phyloP scores from a whole-genome alignment of 2,329 filamentous ascomycete genomes.

The Malbranchea cinnamomea region DNA sequence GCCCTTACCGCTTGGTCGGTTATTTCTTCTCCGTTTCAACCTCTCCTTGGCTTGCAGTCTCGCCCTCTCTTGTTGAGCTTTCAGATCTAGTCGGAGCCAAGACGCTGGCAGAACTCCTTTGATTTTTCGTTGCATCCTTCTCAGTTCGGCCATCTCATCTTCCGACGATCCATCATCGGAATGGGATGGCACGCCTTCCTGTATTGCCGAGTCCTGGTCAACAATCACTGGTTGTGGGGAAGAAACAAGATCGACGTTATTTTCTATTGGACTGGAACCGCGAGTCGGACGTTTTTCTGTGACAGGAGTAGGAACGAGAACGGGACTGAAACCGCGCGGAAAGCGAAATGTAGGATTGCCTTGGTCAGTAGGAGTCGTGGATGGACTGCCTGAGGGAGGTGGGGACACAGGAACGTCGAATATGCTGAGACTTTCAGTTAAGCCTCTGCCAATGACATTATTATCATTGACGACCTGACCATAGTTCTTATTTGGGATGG shows the following conservation, averaged over 20 bases:
- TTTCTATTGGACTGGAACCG: conserved; percentile 9
- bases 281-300: conserved; percentile 12
- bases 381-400: conserved; percentile 22
- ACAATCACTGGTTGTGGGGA: conserved; percentile 12
- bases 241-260: conserved; percentile 8
- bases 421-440: conserved; percentile 7
- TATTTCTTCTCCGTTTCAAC: conserved; percentile 5
- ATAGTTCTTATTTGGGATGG: conserved; percentile 3
- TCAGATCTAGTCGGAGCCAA: conserved; percentile 29
- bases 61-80: conserved; percentile 16
- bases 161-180: not conserved
- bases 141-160: conserved; percentile 13
- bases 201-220: too few relatives aligned
- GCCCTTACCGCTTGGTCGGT: conserved; percentile 10
- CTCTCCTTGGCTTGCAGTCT: conserved; percentile 6
- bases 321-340: conserved; percentile 21
- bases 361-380: conserved; percentile 13
- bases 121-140: conserved; percentile 25
- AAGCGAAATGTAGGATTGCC: conserved; percentile 20
- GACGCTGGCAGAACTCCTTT: conserved; percentile 36
- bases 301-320: conserved; percentile 14
- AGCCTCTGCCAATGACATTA: not conserved
- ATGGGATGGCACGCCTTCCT: conserved; percentile 4
- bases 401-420: conserved; percentile 27
- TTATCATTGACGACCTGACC: conserved; percentile 1